Conservation (phyloP, 331 rosid species). For the Quercus phellos region DNA sequence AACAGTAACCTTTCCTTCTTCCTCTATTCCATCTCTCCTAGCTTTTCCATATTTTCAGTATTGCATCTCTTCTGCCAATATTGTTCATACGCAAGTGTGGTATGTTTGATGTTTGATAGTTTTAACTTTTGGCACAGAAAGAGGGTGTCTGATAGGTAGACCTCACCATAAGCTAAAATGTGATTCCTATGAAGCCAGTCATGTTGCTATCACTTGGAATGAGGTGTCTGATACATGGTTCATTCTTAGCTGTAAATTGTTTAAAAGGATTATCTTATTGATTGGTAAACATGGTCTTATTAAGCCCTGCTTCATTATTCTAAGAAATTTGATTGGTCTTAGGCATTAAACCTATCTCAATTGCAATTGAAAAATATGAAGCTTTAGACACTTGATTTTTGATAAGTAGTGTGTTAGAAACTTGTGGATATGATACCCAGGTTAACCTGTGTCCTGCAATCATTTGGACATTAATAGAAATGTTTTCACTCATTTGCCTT, state of each 20-base stretch:
- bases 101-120: background rate
- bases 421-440: background rate
- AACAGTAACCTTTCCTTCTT: background rate
- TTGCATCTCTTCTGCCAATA: background rate
- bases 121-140: background rate
- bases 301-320: background rate
- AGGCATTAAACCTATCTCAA: background rate
- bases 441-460: too few relatives aligned
- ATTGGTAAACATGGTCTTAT: background rate
- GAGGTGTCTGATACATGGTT: background rate
- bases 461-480: too few relatives aligned
- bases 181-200: background rate
- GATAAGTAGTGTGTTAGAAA: background rate
- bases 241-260: background rate
- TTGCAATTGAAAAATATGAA: background rate
- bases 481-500: background rate
- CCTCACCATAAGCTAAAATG: background rate
- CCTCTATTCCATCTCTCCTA: background rate
- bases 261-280: background rate
- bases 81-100: background rate
- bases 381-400: background rate
- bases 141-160: background rate
- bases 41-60: background rate
- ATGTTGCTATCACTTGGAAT: background rate
- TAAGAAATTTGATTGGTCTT: background rate